Base-by-base conservation (phyloP, 306 rosid species). In the Malus asiatica region DNA sequence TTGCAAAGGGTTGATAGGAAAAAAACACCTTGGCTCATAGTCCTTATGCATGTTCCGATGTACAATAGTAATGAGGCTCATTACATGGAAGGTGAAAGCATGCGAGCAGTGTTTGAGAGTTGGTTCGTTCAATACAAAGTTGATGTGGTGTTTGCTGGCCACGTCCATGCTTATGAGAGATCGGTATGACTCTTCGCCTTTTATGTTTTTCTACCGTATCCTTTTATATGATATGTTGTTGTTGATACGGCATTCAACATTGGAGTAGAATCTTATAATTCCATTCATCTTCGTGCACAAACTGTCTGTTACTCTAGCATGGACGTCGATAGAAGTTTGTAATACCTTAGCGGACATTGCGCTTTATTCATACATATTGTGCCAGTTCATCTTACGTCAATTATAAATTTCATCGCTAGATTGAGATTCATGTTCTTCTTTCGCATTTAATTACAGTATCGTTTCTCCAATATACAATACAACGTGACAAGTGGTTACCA, bases 81-180 rank as follows among this genome's bases (percentile, higher is more conserved):
- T 81, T 96, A 77, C 74, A 87, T 89, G 97, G 99, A 95, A 78
- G 99, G 99, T 65, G 99, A 95, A 83, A 90, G 99, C 82, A 96
- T 96, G 89, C 86, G 96, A 59, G 80, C 83, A 42, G 93, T 73
- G 59, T 96, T 80, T 66, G 99, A 96, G 86, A 90, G 92, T 80
- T 92, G 92, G 98, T 90, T 92, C 79, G 74, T 89, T 78, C 40
- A 80, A 3, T 83, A 90, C 88, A 96, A 84, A 88, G 96, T 96
- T 62, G 99, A 96, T 12, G 85, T 88, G 38, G 67, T 92, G 76
- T 96, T 96, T 86, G 99, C 99, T 27, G 99, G 99, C 46, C 99
- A 96, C 80, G 99, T 96, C 73, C 99, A 96, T 85, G 99, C 98
- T 38, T 96, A 96, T 74, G 99, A 96, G 87, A 88, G 99, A 92